phyloP scores from a whole-genome alignment of 176 grass and related monocot species.

The Carex parvula region DNA sequence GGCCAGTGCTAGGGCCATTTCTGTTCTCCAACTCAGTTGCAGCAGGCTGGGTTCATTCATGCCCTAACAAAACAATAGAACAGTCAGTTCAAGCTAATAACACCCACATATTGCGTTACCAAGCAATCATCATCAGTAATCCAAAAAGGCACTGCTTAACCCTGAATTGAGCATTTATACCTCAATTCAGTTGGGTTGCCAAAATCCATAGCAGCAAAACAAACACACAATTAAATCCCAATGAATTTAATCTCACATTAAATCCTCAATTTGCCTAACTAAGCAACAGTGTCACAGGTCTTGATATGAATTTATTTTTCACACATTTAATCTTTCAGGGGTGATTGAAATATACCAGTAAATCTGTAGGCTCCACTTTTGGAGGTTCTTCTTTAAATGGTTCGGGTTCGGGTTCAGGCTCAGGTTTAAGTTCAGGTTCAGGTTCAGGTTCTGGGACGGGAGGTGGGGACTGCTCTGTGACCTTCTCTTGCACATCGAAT shows the following conservation, averaged over 20 bases:
- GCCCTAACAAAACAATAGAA: conserved; percentile 40
- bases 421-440: conserved; percentile 34
- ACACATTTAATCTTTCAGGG: background rate
- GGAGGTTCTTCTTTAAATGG: conserved; percentile 40
- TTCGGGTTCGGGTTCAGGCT: conserved; percentile 54
- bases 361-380: conserved; percentile 45
- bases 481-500: conserved; percentile 51
- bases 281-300: background rate
- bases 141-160: background rate
- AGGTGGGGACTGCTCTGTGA: conserved; percentile 24
- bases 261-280: background rate
- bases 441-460: conserved; percentile 31
- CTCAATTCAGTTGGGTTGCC: background rate
- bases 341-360: conserved; percentile 55
- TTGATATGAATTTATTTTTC: background rate
- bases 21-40: conserved; percentile 52
- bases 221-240: background rate
- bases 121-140: background rate
- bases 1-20: conserved; percentile 56
- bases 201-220: background rate
- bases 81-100: background rate
- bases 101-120: background rate
- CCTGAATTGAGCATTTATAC: background rate
- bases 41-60: conserved; percentile 47
- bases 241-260: background rate